These are phyloP conservation scores for Rhynchosporium secalis DNA, from an alignment of 2,329 filamentous ascomycete genomes.

Conservation along the genomic window DNA sequence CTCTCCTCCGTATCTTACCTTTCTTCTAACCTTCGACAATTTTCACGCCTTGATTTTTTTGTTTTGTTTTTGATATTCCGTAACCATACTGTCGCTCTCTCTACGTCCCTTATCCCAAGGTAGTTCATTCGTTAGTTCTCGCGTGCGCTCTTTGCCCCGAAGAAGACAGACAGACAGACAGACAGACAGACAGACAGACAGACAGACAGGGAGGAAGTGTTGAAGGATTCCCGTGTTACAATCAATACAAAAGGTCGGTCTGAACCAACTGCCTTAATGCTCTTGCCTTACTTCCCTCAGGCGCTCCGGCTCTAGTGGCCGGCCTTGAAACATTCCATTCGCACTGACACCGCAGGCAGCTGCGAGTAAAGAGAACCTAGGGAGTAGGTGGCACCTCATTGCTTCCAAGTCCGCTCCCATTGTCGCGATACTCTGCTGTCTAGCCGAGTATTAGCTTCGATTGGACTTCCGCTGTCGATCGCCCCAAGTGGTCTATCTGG, in stretches of 20 bases:
- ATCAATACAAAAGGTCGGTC: not conserved
- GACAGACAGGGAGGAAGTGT: not conserved
- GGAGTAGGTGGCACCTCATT: not conserved
- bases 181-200: no score
- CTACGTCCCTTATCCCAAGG: not conserved
- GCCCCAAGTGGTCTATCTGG: not conserved
- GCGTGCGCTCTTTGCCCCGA: conserved; percentile 1
- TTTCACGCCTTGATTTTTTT: not conserved
- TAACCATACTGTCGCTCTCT: conserved; percentile 6
- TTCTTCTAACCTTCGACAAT: not conserved
- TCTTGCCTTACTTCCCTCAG: not conserved
- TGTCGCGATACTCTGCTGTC: not conserved
- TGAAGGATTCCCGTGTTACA: not conserved
- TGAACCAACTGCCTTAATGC: not conserved
- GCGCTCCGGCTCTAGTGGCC: not conserved
- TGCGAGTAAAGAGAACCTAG: not conserved
- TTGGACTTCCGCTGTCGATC: not conserved
- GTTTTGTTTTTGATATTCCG: no score
- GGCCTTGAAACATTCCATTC: conserved; percentile 3
- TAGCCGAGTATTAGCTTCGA: conserved; percentile 1
- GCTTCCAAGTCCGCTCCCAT: not conserved
- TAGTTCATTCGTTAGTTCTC: not conserved
- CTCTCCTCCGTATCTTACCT: not conserved
- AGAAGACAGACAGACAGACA: not conserved
- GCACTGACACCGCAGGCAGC: conserved; percentile 12